Evolutionary conservation across 2,329 filamentous ascomycete species (phyloP).

Genomic region (Alternaria brassicicola): DNA sequence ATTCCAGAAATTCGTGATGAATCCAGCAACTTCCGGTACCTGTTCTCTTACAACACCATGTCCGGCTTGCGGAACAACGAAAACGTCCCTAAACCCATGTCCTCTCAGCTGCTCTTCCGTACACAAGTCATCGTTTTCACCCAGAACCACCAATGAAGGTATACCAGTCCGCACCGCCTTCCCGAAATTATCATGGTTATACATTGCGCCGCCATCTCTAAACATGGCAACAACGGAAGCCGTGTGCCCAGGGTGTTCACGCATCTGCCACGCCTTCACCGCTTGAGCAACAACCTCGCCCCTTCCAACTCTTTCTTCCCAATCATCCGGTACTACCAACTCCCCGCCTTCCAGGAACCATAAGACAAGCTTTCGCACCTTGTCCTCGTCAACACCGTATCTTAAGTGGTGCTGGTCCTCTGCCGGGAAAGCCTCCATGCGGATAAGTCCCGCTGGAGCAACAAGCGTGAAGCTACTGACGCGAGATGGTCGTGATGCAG

Average conservation of each 20-base stretch:
- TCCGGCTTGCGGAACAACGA: conserved; percentile 47
- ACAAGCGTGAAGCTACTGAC: conserved; percentile 51
- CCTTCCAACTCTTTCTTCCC: conserved; percentile 50
- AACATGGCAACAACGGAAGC: conserved; percentile 56
- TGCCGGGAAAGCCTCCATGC: conserved; percentile 29
- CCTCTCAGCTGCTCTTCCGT: conserved; percentile 39
- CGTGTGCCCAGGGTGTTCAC: conserved; percentile 54
- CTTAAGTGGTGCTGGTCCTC: conserved; percentile 28
- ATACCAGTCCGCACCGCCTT: conserved; percentile 34
- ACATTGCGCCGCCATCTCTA: conserved; percentile 54
- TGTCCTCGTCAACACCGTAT: conserved; percentile 41
- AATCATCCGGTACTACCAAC: conserved; percentile 52
- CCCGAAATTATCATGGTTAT: conserved; percentile 45
- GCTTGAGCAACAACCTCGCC: conserved; percentile 58
- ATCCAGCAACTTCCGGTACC: conserved; percentile 45
- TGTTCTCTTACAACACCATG: conserved; percentile 52
- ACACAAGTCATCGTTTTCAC: conserved; percentile 47
- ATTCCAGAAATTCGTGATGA: conserved; percentile 44
- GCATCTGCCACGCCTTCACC: conserved; percentile 57
- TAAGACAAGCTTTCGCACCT: conserved; percentile 47
- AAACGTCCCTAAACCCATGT: conserved; percentile 46
- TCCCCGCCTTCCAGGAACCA: conserved; percentile 53
- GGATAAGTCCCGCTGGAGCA: conserved; percentile 57
- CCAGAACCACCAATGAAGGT: conserved; percentile 43
- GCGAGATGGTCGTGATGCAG: conserved; percentile 33